Percentiles rank a stretch among this genome's conserved stretches.
Evolutionary conservation across 306 rosid species (phyloP).

Genomic region (Alnus glutinosa): DNA sequence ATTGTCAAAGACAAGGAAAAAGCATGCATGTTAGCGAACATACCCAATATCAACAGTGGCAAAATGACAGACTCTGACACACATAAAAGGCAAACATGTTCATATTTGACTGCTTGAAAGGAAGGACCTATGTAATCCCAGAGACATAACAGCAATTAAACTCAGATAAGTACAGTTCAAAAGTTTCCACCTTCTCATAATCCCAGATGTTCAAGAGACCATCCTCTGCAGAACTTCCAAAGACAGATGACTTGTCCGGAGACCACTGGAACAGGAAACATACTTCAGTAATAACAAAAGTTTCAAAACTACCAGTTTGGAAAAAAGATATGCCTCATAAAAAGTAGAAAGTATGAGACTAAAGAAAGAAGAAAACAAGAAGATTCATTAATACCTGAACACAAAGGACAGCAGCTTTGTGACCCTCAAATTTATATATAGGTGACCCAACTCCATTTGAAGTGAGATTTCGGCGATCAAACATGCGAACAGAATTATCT

Average conservation of each 20-base stretch:
- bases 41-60: not conserved
- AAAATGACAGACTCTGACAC: not conserved
- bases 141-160: constrained; percentile 12
- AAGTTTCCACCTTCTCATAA: constrained; percentile 69
- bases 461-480: constrained; percentile 94
- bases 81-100: not conserved
- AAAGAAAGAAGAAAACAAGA: not conserved
- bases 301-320: constrained; percentile 9
- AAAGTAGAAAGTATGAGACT: not conserved
- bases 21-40: not conserved
- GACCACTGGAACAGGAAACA: constrained; percentile 75
- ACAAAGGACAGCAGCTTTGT: constrained; percentile 97
- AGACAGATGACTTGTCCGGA: constrained; percentile 93
- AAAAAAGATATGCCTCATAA: not conserved
- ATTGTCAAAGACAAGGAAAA: not conserved
- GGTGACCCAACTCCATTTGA: constrained; percentile 91
- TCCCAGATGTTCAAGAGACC: constrained; percentile 97
- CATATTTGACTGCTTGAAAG: not conserved
- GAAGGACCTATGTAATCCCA: not conserved
- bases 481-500: constrained; percentile 90
- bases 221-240: constrained; percentile 99
- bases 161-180: not conserved
- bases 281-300: not conserved
- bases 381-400: constrained; percentile 65
- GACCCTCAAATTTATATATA: constrained; percentile 90